Evolutionary conservation across 2,329 filamentous ascomycete species (phyloP), one percentile per base, ranked within the genome.

Genomic region (Aspergillus novoparasiticus): DNA sequence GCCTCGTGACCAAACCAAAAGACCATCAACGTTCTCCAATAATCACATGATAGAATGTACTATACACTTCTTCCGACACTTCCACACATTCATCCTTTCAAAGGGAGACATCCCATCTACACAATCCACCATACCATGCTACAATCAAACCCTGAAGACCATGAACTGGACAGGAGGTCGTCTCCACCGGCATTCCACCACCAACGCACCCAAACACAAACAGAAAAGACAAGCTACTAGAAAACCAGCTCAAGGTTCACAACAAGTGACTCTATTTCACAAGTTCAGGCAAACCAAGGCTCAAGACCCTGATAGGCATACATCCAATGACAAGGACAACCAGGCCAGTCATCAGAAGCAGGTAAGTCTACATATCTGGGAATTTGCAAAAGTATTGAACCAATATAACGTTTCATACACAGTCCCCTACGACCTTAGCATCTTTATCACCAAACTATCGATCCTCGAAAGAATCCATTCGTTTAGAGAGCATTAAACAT

Each of bases 151-250:
- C 12, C 16, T 21, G 21, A 21, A 21, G 30, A 57, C 16, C 9
- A 82, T 82, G 80, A 81, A 81, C 60, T 81, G 80, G 80, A 81
- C 77, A 28, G 79, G 79, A 60, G 79, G 80, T 36, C 76, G 75
- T 59, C 71, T 82, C 28, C 75, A 75, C 57, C 78, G 79, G 43
- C 75, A 80, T 67, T 77, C 78, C 14, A 73, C 71, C 58, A 70
- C 69, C 61, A 75, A 68, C 43, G 63, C 71, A 26, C 48, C 69
- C 71, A 46, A 66, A 66, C 67, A 69, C 59, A 73, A 71, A 54
- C 61, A 62, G 36, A 73, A 76, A 68, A 77, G 69, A 61, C 72
- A 75, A 48, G 72, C 72, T 43, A 78, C 79, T 62, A 74, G 72
- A 45, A 77, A 72, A 61, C 71, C 58, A 45, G 39, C 63, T 51